A percentile compares a stretch with the other conserved stretches of the same genome.
Evolutionary conservation across 2,329 filamentous ascomycete genomes (phyloP).

Genomic region (Venturia pyrina): DNA sequence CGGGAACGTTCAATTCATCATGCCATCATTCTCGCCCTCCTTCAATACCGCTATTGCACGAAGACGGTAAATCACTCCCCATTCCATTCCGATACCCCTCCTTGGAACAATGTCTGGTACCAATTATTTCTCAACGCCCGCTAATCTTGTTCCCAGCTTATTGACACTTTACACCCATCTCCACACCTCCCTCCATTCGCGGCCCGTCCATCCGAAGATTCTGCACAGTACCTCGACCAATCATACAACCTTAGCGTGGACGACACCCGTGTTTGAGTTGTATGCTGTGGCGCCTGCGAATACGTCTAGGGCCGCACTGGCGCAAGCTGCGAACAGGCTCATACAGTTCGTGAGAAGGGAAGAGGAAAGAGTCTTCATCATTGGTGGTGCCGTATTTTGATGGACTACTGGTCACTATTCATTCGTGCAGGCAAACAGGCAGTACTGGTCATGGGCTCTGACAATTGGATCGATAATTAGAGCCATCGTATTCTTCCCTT

Average conservation of each 20-base stretch:
- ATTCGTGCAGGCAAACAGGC: not conserved
- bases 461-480: too few relatives aligned
- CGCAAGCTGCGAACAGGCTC: conserved; percentile 78
- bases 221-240: conserved; percentile 69
- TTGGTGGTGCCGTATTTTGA: conserved; percentile 77
- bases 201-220: conserved; percentile 76
- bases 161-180: conserved; percentile 79
- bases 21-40: conserved; percentile 67
- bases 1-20: conserved; percentile 89
- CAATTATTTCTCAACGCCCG: not conserved
- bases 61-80: conserved; percentile 41
- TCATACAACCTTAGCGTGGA: conserved; percentile 76
- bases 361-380: conserved; percentile 91
- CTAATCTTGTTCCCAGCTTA: conserved; percentile 29
- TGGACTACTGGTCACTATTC: not conserved
- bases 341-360: conserved; percentile 87
- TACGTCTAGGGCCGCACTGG: conserved; percentile 53
- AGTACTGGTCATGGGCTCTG: too few relatives aligned
- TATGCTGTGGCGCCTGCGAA: conserved; percentile 85
- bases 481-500: too few relatives aligned
- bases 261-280: conserved; percentile 82
- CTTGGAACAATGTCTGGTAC: not conserved
- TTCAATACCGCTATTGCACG: conserved; percentile 52
- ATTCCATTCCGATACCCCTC: not conserved
- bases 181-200: conserved; percentile 75